Conservation (phyloP, 2,329 filamentous ascomycete species). For the Diaporthe helianthi region DNA sequence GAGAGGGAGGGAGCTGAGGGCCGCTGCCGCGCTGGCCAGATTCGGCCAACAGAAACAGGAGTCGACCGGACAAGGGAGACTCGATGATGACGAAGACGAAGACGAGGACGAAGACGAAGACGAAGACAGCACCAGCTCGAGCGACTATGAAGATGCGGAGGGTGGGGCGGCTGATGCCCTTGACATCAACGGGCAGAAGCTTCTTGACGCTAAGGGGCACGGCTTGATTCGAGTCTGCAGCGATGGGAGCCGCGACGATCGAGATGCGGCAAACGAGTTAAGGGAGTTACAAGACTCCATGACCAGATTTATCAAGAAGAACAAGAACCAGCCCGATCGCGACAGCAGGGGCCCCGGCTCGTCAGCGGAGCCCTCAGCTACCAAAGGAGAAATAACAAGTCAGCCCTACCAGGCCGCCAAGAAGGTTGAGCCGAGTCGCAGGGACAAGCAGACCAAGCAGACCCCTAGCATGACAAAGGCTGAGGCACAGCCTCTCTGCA, state of each 20-base stretch:
- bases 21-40: conserved; percentile 77
- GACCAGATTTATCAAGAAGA: conserved; percentile 21
- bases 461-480: conserved; percentile 2
- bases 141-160: conserved; percentile 52
- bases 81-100: conserved; percentile 46
- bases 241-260: conserved; percentile 66
- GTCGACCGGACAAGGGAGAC: conserved; percentile 47
- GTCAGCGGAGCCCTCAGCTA: background rate
- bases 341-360: background rate
- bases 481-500: conserved; percentile 3
- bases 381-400: background rate
- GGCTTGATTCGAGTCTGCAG: conserved; percentile 78
- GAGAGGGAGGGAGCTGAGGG: conserved; percentile 76
- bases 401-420: conserved; percentile 25
- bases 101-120: conserved; percentile 48
- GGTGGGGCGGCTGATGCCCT: conserved; percentile 59
- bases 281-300: conserved; percentile 65
- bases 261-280: conserved; percentile 67
- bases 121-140: conserved; percentile 46
- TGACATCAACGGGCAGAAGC: conserved; percentile 68
- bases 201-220: conserved; percentile 71
- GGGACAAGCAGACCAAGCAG: conserved; percentile 11
- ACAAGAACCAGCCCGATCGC: conserved; percentile 19
- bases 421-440: conserved; percentile 1
- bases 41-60: conserved; percentile 68